Conservation (phyloP, 163 green algal genomes). For the Picocystis sp. region DNA sequence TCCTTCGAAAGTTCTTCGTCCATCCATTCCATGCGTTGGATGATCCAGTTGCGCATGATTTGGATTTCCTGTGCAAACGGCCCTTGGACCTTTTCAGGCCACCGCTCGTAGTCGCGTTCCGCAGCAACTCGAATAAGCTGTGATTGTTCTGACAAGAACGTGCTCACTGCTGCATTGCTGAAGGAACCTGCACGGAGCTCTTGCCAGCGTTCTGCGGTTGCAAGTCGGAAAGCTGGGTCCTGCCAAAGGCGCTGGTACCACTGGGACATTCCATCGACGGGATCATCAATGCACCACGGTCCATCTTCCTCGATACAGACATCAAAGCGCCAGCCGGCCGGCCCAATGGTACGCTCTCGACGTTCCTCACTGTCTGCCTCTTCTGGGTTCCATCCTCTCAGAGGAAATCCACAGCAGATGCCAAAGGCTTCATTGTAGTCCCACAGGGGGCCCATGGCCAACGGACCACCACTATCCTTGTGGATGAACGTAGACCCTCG, state of each 20-base stretch:
- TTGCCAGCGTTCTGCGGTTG: slow-evolving; percentile 23
- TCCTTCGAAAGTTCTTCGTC: slow-evolving; percentile 22
- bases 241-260: slow-evolving; percentile 32
- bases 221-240: slow-evolving; percentile 17
- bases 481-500: slow-evolving; percentile 13
- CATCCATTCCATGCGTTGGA: slow-evolving; percentile 36
- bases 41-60: slow-evolving; percentile 30
- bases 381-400: slow-evolving; percentile 31
- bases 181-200: slow-evolving; percentile 23
- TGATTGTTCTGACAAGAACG: slow-evolving; percentile 12
- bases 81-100: neutral
- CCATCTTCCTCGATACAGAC: slow-evolving; percentile 28
- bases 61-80: slow-evolving; percentile 9
- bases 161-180: slow-evolving; percentile 17
- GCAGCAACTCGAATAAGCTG: neutral
- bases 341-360: slow-evolving; percentile 46
- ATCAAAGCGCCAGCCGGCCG: slow-evolving; percentile 57
- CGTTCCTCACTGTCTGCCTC: slow-evolving; percentile 29
- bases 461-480: slow-evolving; percentile 11
- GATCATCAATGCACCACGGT: slow-evolving; percentile 22
- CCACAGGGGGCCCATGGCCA: slow-evolving; percentile 40
- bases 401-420: slow-evolving; percentile 59
- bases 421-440: slow-evolving; percentile 71
- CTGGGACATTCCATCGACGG: slow-evolving; percentile 38
- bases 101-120: neutral